A percentile compares a stretch with the other conserved stretches of the same genome.
Conservation (phyloP, 148 eudicot species). For the Gaultheria prostrata region DNA sequence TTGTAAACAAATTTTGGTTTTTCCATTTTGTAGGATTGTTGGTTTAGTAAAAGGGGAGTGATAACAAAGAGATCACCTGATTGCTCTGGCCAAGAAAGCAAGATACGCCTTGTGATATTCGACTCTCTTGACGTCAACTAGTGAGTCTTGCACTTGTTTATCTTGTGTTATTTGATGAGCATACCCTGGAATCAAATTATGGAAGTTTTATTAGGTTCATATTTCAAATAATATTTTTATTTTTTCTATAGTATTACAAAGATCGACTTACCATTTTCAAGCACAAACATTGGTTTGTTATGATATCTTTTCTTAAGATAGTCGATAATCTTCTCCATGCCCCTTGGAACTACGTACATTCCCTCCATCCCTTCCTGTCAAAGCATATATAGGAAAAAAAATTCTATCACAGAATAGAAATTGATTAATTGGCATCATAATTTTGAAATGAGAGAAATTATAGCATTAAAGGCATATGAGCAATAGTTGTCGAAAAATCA, state of each 20-base stretch:
- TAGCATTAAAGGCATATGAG: too few species aligned
- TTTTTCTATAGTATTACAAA: too few species aligned
- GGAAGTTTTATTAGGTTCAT: too few species aligned
- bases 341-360: conserved; percentile 61
- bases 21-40: too few species aligned
- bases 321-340: conserved; percentile 50
- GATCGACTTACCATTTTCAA: conserved; percentile 57
- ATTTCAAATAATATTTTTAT: too few species aligned
- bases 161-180: conserved; percentile 19
- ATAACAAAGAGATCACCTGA: conserved; percentile 66
- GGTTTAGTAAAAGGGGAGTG: too few species aligned
- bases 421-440: conserved; percentile 9
- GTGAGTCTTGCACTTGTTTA: conserved; percentile 13
- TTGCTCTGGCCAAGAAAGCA: conserved; percentile 51
- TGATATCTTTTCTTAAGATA: conserved; percentile 49
- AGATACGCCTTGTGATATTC: conserved; percentile 51
- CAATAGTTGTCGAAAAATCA: too few species aligned
- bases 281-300: conserved; percentile 49
- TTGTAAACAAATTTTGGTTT: too few species aligned
- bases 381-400: too few species aligned
- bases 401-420: too few species aligned
- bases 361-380: conserved; percentile 40
- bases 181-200: conserved; percentile 36
- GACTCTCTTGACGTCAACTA: conserved; percentile 48
- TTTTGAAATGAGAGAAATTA: background rate